Conservation (phyloP, 2,329 filamentous ascomycete genomes). For the Dryadomyces quercivorus region DNA sequence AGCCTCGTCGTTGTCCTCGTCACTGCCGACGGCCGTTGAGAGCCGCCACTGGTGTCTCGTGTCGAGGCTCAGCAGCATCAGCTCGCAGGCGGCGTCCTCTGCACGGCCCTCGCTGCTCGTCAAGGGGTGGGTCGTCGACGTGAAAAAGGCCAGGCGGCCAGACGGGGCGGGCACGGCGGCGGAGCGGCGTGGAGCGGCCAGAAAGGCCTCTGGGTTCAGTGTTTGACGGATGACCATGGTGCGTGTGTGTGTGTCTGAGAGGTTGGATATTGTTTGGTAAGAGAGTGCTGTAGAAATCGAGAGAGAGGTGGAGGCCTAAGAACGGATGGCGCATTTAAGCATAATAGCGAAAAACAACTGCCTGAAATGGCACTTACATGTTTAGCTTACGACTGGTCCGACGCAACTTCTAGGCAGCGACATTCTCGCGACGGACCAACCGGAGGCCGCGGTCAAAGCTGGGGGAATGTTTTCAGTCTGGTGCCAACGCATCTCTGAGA, state of each 20-base stretch:
- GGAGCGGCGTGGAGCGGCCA: constrained; percentile 12
- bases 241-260: background rate
- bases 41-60: constrained; percentile 15
- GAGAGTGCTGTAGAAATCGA: background rate
- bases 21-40: background rate
- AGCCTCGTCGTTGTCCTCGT: constrained; percentile 7
- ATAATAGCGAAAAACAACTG: background rate
- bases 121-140: constrained; percentile 22
- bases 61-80: constrained; percentile 22
- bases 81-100: constrained; percentile 16
- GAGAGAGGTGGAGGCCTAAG: background rate
- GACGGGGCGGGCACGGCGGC: constrained; percentile 23
- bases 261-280: background rate
- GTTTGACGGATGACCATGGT: constrained; percentile 12
- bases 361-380: background rate
- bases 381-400: background rate
- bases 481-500: background rate
- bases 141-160: constrained; percentile 25
- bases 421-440: background rate
- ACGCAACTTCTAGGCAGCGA: background rate
- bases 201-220: constrained; percentile 14
- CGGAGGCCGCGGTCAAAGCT: background rate
- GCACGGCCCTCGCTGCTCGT: constrained; percentile 10
- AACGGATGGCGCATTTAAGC: background rate
- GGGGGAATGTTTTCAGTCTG: background rate